Evolutionary conservation across 2,329 filamentous ascomycete species (phyloP).

Genomic region (Didymellaceae sp.): DNA sequence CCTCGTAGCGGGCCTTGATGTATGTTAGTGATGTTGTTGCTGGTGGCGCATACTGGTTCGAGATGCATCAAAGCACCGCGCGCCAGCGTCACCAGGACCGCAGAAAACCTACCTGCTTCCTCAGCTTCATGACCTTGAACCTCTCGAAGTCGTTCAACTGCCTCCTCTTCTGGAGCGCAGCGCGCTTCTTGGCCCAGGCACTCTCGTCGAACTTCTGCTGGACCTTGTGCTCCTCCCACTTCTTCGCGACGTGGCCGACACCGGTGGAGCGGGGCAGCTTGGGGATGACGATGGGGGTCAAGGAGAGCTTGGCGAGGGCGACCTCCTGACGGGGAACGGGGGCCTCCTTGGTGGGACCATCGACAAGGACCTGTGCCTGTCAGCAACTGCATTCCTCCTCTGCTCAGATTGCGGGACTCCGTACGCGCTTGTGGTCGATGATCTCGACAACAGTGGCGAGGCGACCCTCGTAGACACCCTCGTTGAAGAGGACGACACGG

Average conservation of each 20-base stretch:
- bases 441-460: constrained; percentile 97
- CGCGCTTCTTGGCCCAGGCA: constrained; percentile 93
- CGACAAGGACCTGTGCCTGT: constrained; percentile 81
- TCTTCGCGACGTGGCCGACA: constrained; percentile 80
- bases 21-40: constrained; percentile 26
- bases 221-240: constrained; percentile 90
- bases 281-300: constrained; percentile 87
- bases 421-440: constrained; percentile 99
- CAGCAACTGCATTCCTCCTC: constrained; percentile 32
- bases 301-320: constrained; percentile 80
- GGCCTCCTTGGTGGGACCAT: constrained; percentile 84
- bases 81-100: constrained; percentile 1
- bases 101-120: constrained; percentile 82
- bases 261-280: constrained; percentile 86
- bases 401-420: constrained; percentile 54
- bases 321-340: constrained; percentile 87
- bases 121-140: constrained; percentile 99
- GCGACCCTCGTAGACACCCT: constrained; percentile 80
- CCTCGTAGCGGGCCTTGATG: constrained; percentile 81
- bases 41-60: not conserved
- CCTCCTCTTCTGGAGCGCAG: constrained; percentile 84
- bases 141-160: constrained; percentile 97
- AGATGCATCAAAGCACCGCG: not conserved
- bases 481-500: constrained; percentile 91
- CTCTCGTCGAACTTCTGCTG: constrained; percentile 92